Base-by-base conservation (phyloP, 768 basidiomycete genomes). In the Rhodosporidiobolus odoratus region DNA sequence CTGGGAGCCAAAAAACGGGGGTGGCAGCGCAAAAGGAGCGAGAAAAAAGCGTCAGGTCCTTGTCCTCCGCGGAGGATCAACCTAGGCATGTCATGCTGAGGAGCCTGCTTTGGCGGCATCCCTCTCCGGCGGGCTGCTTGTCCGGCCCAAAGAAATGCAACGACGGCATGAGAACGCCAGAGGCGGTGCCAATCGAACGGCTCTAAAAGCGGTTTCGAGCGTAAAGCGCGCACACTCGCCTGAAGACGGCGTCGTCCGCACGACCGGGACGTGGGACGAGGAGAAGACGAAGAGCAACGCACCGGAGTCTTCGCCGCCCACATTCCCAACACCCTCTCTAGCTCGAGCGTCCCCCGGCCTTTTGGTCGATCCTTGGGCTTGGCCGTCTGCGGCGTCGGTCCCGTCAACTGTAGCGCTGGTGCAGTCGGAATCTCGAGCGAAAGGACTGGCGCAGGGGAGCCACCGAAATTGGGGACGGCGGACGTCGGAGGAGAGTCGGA, bases 241-340 rank as follows among this genome's bases (percentile, higher is more conserved):
- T n/a, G n/a, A n/a, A n/a, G n/a, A n/a, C n/a, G n/a, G n/a, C n/a
- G n/a, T n/a, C n/a, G n/a, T n/a, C n/a, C n/a, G n/a, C n/a, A n/a
- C n/a, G n/a, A n/a, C n/a, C n/a, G n/a, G n/a, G n/a, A n/a, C n/a
- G 48, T 50, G 27, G 43, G 43, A 23, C 12, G 34, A 12, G 25
- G 25, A 19, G 27, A 4, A 19, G 25, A 43, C 21, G 32, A 17
- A 23, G 23, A 35, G 41, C 47, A 21, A 64, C 69, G 65, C 32
- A 65, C 65, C 0, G 63, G 64, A 38, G 67, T 64, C 50, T 69
- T 69, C 27, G 67, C 56, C 1, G 72, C 66, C 65, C 67, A 68
- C 53, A 73, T 57, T 10, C 67, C 68, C 25, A 73, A 40, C 34
- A 73, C 65, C 38, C 72, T 52, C 43, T 73, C 72, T 32, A 73